Evolutionary conservation across 305 asterid species (phyloP).

Genomic region (Plantago coronopus): DNA sequence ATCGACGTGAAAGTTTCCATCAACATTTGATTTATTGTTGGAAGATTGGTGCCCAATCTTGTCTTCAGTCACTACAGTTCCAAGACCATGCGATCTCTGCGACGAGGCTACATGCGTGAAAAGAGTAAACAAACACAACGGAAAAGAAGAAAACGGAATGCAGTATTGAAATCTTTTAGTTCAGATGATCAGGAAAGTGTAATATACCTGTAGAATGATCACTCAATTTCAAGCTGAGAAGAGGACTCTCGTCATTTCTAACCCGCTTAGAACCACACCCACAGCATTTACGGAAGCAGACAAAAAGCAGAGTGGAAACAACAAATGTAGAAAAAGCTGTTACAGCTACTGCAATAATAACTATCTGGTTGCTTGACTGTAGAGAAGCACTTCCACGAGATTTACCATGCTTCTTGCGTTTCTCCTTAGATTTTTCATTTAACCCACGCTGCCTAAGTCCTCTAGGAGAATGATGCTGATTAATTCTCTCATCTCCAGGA

Average conservation of each 20-base stretch:
- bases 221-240: conserved; percentile 76
- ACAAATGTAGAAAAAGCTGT: conserved; percentile 47
- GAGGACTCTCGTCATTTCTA: conserved; percentile 78
- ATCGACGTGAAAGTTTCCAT: background rate
- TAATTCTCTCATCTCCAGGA: conserved; percentile 39
- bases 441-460: conserved; percentile 59
- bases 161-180: conserved; percentile 4
- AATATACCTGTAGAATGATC: conserved; percentile 63
- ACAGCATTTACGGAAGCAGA: conserved; percentile 41
- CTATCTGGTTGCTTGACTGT: conserved; percentile 25
- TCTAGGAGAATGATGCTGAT: conserved; percentile 34
- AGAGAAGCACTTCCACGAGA: conserved; percentile 14
- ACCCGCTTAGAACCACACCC: conserved; percentile 38
- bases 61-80: conserved; percentile 37
- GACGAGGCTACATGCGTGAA: conserved; percentile 59
- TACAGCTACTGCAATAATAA: conserved; percentile 46
- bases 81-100: conserved; percentile 41
- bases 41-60: conserved; percentile 37
- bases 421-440: conserved; percentile 34
- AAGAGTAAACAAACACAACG: background rate
- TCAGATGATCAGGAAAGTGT: conserved; percentile 3
- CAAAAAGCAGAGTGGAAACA: conserved; percentile 46
- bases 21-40: conserved; percentile 2
- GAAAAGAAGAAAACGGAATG: conserved; percentile 22
- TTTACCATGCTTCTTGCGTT: conserved; percentile 13